These are phyloP conservation scores for Flaveria bidentis DNA, from an alignment of 129 eudicot species.

Conservation along the genomic window DNA sequence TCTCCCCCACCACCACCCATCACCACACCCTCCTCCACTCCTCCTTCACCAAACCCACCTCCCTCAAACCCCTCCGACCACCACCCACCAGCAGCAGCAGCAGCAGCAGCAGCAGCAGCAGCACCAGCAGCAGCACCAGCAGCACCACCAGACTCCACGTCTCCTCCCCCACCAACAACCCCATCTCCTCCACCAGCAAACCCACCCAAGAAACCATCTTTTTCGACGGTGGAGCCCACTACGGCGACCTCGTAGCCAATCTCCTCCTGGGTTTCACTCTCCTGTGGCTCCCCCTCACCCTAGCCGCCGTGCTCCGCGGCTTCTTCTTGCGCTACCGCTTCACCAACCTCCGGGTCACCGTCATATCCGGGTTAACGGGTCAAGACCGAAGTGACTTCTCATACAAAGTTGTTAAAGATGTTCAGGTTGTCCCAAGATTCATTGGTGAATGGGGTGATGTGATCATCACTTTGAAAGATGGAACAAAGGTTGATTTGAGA, in stretches of 20 bases:
- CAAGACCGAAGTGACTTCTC: constrained; percentile 92
- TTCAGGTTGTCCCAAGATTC: constrained; percentile 92
- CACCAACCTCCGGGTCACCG: constrained; percentile 81
- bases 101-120: constrained; percentile 34
- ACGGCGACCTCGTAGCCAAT: constrained; percentile 86
- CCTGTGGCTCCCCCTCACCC: constrained; percentile 81
- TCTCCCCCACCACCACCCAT: constrained; percentile 2
- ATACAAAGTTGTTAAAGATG: constrained; percentile 76
- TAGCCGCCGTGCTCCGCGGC: constrained; percentile 92
- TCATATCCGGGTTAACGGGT: constrained; percentile 89
- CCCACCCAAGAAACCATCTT: constrained; percentile 71
- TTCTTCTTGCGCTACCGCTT: constrained; percentile 85
- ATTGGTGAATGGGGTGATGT: constrained; percentile 99
- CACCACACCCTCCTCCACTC: constrained; percentile 24
- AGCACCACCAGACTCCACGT: constrained; percentile 47
- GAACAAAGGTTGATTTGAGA: constrained; percentile 89
- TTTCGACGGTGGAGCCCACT: constrained; percentile 97
- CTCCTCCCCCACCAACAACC: constrained; percentile 59
- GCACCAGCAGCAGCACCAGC: constrained; percentile 33
- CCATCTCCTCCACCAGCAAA: constrained; percentile 46
- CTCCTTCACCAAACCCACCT: constrained; percentile 39
- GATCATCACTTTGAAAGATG: constrained; percentile 82
- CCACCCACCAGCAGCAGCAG: constrained; percentile 26
- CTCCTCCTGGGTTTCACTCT: constrained; percentile 91
- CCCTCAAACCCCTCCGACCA: constrained; percentile 38